Evolutionary conservation across 2,329 filamentous ascomycete species (phyloP).

Genomic region (Stenocarpella maydis): DNA sequence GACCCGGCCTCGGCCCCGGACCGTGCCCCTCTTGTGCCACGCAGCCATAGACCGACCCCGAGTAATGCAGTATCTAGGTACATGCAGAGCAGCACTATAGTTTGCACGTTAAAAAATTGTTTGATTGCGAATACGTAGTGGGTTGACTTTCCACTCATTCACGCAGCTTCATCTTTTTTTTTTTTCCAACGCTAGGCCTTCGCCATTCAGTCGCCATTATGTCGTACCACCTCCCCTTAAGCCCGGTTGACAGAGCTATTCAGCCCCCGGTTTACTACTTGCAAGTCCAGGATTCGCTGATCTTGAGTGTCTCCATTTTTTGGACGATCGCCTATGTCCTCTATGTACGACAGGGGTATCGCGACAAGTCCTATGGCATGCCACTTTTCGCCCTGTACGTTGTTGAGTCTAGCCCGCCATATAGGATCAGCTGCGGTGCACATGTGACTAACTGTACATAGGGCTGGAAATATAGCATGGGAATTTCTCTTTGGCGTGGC

Average conservation of each 20-base stretch:
- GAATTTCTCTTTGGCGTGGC: conserved; percentile 30
- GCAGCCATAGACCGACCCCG: conserved; percentile 55
- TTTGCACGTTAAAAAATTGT: neutral
- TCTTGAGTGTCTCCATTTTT: conserved; percentile 8
- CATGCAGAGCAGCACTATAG: neutral
- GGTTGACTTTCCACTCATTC: neutral
- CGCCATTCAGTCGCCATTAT: neutral
- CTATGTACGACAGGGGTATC: conserved; percentile 31
- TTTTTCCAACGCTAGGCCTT: neutral
- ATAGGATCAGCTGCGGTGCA: neutral
- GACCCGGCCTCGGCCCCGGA: conserved; percentile 45
- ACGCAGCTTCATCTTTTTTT: conserved; percentile 5
- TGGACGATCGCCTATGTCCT: conserved; percentile 35
- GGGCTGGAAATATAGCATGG: conserved; percentile 31
- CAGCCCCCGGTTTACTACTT: conserved; percentile 29
- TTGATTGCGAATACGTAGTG: neutral
- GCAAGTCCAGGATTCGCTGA: conserved; percentile 29
- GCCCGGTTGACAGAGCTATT: conserved; percentile 26
- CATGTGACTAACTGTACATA: neutral
- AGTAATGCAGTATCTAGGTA: neutral
- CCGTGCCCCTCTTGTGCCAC: conserved; percentile 51
- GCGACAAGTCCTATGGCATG: conserved; percentile 35
- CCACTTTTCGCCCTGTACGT: conserved; percentile 32
- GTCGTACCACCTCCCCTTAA: conserved; percentile 29
- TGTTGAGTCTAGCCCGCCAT: neutral